Evolutionary conservation across 805 yeast species (phyloP).

Genomic region (Saturnispora dispora): DNA sequence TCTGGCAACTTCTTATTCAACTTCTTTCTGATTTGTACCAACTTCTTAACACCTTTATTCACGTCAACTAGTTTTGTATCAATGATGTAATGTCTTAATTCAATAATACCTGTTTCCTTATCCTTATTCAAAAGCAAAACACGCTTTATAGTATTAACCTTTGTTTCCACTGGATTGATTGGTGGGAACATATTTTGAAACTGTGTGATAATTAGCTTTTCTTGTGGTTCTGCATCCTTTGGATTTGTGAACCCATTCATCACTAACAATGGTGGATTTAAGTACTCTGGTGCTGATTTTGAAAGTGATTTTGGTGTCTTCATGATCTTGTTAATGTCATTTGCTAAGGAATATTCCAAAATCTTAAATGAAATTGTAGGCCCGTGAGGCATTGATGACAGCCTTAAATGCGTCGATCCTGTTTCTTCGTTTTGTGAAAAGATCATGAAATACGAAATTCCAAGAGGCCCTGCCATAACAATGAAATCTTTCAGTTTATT

Average conservation of each 20-base stretch:
- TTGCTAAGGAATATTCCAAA: constrained; percentile 64
- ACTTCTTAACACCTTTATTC: constrained; percentile 60
- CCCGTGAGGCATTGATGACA: constrained; percentile 87
- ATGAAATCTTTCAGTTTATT: constrained; percentile 85
- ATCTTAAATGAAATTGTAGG: constrained; percentile 86
- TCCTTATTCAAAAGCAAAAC: constrained; percentile 77
- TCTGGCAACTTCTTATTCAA: constrained; percentile 62
- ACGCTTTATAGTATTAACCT: constrained; percentile 65
- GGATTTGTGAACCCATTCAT: constrained; percentile 83
- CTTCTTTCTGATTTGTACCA: constrained; percentile 53
- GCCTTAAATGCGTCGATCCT: constrained; percentile 74
- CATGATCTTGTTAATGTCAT: constrained; percentile 65
- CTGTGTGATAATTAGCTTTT: constrained; percentile 76
- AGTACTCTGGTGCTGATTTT: constrained; percentile 51
- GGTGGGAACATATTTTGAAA: constrained; percentile 97
- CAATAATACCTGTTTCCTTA: constrained; percentile 61
- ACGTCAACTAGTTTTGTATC: constrained; percentile 79
- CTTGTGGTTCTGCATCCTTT: constrained; percentile 54
- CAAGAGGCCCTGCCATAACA: constrained; percentile 98
- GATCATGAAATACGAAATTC: constrained; percentile 79
- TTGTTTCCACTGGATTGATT: constrained; percentile 74
- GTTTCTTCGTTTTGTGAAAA: constrained; percentile 72
- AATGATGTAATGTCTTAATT: constrained; percentile 82
- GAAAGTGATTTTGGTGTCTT: constrained; percentile 73
- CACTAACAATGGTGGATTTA: constrained; percentile 82